phyloP scores from a whole-genome alignment of 2,329 filamentous ascomycete genomes.

The Emydomyces testavorans region DNA sequence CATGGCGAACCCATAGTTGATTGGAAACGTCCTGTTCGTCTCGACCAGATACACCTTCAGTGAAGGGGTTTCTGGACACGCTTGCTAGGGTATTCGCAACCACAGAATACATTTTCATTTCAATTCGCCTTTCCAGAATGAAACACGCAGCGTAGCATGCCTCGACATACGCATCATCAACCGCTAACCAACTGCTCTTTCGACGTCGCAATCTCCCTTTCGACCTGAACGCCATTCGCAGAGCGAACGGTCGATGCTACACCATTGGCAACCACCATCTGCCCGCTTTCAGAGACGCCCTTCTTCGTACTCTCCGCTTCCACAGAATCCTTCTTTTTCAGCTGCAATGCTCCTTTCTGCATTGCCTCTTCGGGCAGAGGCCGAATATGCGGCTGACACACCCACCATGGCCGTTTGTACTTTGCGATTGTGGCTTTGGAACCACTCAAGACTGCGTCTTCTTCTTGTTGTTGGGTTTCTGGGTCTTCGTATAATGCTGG shows the following conservation, averaged over 20 bases:
- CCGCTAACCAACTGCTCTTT: conserved; percentile 9
- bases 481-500: conserved; percentile 28
- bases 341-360: conserved; percentile 62
- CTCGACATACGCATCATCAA: too few relatives aligned
- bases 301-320: neutral
- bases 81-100: too few relatives aligned
- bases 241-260: neutral
- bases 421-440: conserved; percentile 53
- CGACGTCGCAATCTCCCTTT: conserved; percentile 3
- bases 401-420: conserved; percentile 78
- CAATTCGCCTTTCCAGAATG: too few relatives aligned
- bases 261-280: neutral
- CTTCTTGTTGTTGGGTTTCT: conserved; percentile 27
- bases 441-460: conserved; percentile 28
- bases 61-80: too few relatives aligned
- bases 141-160: too few relatives aligned
- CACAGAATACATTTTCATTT: too few relatives aligned
- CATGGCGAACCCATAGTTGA: too few relatives aligned
- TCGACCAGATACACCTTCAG: too few relatives aligned
- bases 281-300: neutral
- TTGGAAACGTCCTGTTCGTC: too few relatives aligned
- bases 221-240: neutral
- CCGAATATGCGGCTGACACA: conserved; percentile 76
- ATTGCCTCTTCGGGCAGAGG: conserved; percentile 80
- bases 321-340: conserved; percentile 53